A percentile compares a stretch with the other conserved stretches of the same genome.
Conservation (phyloP, 257 asterid genomes). For the Ophiorrhiza pumila region DNA sequence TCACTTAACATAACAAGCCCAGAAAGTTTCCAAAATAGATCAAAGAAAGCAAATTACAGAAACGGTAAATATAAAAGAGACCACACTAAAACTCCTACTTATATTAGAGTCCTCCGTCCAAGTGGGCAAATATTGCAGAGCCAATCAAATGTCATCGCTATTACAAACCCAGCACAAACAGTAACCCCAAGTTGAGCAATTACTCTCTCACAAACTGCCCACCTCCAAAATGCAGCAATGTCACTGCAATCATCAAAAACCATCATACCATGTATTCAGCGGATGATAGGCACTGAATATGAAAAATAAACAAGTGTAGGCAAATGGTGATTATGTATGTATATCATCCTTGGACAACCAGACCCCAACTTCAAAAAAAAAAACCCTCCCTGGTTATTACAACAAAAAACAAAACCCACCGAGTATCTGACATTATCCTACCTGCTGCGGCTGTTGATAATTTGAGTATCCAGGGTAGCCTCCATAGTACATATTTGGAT, state of each 20-base stretch:
- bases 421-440: background rate
- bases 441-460: slow-evolving; percentile 89
- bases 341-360: background rate
- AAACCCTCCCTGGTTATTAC: background rate
- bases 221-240: background rate
- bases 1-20: background rate
- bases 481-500: slow-evolving; percentile 76
- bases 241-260: background rate
- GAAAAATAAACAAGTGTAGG: too few species aligned
- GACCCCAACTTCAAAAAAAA: background rate
- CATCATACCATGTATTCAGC: background rate
- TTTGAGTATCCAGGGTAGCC: slow-evolving; percentile 74
- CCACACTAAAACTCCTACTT: background rate
- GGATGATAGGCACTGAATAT: background rate
- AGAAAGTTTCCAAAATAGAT: background rate
- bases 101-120: background rate
- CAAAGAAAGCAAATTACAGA: background rate
- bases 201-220: background rate
- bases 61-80: background rate
- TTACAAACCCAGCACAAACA: background rate
- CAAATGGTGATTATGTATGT: background rate
- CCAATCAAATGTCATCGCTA: slow-evolving; percentile 3
- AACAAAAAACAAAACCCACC: background rate
- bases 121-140: background rate
- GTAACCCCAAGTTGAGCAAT: background rate